Evolutionary conservation across 257 asterid genomes (phyloP).

Genomic region (Petunia axillaris): DNA sequence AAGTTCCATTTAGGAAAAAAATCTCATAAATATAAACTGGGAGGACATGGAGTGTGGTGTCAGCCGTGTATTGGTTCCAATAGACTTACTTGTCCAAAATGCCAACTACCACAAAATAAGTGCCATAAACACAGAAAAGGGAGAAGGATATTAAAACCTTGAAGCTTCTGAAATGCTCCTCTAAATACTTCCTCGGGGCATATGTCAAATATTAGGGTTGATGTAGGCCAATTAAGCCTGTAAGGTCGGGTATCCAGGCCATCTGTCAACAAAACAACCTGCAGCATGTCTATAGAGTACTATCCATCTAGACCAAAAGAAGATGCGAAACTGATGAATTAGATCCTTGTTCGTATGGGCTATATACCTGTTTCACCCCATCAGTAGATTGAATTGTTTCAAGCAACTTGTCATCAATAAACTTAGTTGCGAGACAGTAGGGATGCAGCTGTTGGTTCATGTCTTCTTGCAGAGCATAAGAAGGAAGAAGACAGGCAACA

Average conservation of each 20-base stretch:
- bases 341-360: constrained; percentile 1
- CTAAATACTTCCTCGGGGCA: constrained; percentile 61
- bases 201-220: constrained; percentile 61
- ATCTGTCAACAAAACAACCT: constrained; percentile 85
- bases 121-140: constrained; percentile 15
- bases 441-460: constrained; percentile 42
- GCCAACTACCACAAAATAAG: background rate
- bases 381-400: constrained; percentile 43
- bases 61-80: background rate
- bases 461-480: constrained; percentile 34
- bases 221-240: constrained; percentile 76
- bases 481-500: constrained; percentile 66
- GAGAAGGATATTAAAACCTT: constrained; percentile 46
- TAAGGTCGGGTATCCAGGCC: constrained; percentile 92
- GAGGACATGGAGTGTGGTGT: constrained; percentile 15
- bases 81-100: constrained; percentile 1
- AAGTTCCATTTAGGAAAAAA: background rate
- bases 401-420: constrained; percentile 71
- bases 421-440: constrained; percentile 78
- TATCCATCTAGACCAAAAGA: constrained; percentile 21
- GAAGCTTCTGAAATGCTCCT: constrained; percentile 56
- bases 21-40: background rate
- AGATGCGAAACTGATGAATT: constrained; percentile 19
- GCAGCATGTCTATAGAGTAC: constrained; percentile 40
- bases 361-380: constrained; percentile 71